A percentile compares a stretch with the other conserved stretches of the same genome.
Conservation (phyloP, 371 early-diverging fungal genomes). For the Mucor indicus region DNA sequence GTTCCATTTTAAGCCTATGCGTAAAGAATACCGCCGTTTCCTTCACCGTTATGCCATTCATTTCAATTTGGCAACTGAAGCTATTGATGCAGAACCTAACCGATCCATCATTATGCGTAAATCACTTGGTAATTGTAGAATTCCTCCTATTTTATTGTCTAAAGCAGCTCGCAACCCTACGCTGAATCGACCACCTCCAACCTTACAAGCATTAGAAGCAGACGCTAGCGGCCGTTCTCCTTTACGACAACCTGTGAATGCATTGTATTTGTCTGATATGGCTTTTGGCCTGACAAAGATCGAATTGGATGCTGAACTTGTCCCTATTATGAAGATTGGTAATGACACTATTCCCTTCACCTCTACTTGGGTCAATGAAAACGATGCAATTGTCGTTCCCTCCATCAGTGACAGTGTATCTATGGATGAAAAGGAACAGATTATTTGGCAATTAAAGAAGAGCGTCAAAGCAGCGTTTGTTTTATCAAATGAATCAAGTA, state of each 20-base stretch:
- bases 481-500: constrained; percentile 4
- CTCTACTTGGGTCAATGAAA: constrained; percentile 52
- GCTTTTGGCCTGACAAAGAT: constrained; percentile 53
- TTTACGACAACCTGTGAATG: constrained; percentile 50
- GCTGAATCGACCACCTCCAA: constrained; percentile 34
- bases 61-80: constrained; percentile 63
- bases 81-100: constrained; percentile 72
- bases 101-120: constrained; percentile 68
- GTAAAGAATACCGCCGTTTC: constrained; percentile 59
- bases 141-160: constrained; percentile 40
- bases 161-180: constrained; percentile 37
- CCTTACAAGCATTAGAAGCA: constrained; percentile 14
- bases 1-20: constrained; percentile 69
- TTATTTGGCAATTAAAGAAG: constrained; percentile 49
- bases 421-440: constrained; percentile 48
- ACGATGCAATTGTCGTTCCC: constrained; percentile 51
- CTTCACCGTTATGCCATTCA: constrained; percentile 68
- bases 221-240: constrained; percentile 8
- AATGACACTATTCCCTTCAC: constrained; percentile 36
- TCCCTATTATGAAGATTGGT: constrained; percentile 30
- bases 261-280: constrained; percentile 51
- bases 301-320: constrained; percentile 46
- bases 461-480: constrained; percentile 29
- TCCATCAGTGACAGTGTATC: constrained; percentile 35
- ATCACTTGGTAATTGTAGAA: constrained; percentile 28